Percentiles rank a stretch among this genome's conserved stretches.
Evolutionary conservation across 768 basidiomycete genomes (phyloP).

Genomic region (Naematelia encephala): DNA sequence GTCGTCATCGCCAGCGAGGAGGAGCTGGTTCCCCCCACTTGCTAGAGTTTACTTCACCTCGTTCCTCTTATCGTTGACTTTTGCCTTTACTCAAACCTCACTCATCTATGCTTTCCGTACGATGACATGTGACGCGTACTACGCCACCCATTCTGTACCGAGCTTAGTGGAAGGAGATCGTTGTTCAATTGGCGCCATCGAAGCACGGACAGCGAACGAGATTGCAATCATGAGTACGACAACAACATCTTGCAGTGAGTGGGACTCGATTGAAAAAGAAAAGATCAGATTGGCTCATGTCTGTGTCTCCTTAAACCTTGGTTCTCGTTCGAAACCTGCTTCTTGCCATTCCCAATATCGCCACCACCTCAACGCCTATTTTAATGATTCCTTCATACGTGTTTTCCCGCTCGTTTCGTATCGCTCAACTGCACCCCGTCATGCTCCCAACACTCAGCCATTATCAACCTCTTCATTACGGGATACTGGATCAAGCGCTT

Average conservation of each 20-base stretch:
- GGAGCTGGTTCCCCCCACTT: constrained; percentile 25
- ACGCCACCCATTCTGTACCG: constrained; percentile 21
- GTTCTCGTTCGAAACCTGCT: too few species aligned
- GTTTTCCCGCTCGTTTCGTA: not conserved
- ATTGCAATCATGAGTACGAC: constrained; percentile 39
- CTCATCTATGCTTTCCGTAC: constrained; percentile 41
- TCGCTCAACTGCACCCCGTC: not conserved
- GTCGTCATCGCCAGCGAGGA: not conserved
- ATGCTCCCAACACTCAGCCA: constrained; percentile 9
- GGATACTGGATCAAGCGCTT: constrained; percentile 33
- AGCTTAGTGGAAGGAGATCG: constrained; percentile 20
- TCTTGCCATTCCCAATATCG: not conserved
- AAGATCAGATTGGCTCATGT: too few species aligned
- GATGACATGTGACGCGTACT: constrained; percentile 46
- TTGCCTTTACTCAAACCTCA: constrained; percentile 43
- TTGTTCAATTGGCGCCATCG: constrained; percentile 36
- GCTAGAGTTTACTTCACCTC: constrained; percentile 31
- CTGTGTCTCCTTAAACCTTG: too few species aligned
- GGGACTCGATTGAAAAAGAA: not conserved
- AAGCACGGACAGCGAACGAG: constrained; percentile 26
- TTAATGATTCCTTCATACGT: not conserved
- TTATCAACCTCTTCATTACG: constrained; percentile 47
- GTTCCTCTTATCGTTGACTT: constrained; percentile 30
- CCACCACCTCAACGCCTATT: not conserved
- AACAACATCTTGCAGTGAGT: constrained; percentile 32